Percentiles rank a stretch among this genome's conserved stretches.
Conservation (phyloP, 2,329 filamentous ascomycete species). For the Epichloe sibirici region DNA sequence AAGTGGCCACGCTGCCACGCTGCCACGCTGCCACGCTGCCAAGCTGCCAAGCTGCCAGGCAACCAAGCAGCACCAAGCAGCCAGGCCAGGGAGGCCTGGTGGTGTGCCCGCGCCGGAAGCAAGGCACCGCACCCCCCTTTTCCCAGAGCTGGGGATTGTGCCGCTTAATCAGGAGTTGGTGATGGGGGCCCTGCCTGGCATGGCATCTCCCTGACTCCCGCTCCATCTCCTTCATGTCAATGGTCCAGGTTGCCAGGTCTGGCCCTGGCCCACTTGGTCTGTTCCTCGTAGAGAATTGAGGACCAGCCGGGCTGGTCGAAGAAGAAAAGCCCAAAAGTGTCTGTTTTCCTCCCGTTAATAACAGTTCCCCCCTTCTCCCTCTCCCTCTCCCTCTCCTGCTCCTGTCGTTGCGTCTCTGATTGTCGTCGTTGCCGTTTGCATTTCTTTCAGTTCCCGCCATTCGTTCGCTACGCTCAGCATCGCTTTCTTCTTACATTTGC, state of each 20-base stretch:
- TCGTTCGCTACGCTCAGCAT: slow-evolving; percentile 25
- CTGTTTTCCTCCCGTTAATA: slow-evolving; percentile 1
- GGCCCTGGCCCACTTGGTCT: slow-evolving; percentile 7
- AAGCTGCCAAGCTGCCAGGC: no score
- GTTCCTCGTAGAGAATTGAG: slow-evolving; percentile 1
- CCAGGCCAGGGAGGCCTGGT: neutral
- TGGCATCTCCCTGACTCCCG: neutral
- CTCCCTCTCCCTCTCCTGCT: slow-evolving; percentile 15
- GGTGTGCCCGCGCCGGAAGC: neutral
- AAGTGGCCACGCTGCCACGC: no score
- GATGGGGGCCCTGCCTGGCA: slow-evolving; percentile 5
- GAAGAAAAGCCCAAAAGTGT: slow-evolving; percentile 1
- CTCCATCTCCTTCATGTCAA: neutral
- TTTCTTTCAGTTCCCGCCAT: slow-evolving; percentile 24
- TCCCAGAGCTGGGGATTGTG: neutral
- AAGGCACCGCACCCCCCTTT: neutral
- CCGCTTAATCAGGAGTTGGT: neutral
- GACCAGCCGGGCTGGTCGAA: neutral
- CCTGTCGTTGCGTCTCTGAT: slow-evolving; percentile 12
- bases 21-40: no score
- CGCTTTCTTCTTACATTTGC: slow-evolving; percentile 7
- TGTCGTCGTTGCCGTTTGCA: slow-evolving; percentile 15
- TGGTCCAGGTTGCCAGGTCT: slow-evolving; percentile 2
- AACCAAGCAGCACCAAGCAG: no score
- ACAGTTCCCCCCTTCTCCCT: slow-evolving; percentile 2